Conservation (phyloP, 768 basidiomycete genomes). For the Lentinula boryana region DNA sequence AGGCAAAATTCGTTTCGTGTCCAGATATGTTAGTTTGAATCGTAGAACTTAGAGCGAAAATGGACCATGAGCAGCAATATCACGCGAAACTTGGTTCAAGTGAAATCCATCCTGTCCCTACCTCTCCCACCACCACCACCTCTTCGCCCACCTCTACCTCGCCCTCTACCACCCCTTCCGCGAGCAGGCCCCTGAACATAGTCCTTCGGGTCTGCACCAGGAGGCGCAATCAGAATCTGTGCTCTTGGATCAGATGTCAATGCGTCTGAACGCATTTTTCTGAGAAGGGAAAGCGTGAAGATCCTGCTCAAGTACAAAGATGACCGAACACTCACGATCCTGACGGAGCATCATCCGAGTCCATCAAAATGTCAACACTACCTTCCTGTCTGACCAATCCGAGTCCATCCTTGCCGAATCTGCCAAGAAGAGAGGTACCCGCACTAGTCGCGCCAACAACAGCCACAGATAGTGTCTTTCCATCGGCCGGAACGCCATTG, state of each 20-base stretch:
- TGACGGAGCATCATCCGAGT: constrained; percentile 28
- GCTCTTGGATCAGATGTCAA: constrained; percentile 65
- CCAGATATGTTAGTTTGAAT: too few relatives aligned
- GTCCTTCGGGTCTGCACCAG: constrained; percentile 52
- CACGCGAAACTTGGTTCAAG: not conserved
- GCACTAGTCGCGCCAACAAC: constrained; percentile 52
- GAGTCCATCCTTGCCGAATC: constrained; percentile 51
- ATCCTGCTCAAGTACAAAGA: not conserved
- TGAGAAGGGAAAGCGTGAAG: constrained; percentile 20
- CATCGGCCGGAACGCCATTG: constrained; percentile 78
- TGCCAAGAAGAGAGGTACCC: constrained; percentile 46
- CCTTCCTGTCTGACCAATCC: constrained; percentile 48
- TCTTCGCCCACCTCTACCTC: constrained; percentile 29
- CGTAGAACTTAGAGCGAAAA: too few relatives aligned
- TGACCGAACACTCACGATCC: constrained; percentile 46
- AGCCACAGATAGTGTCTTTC: constrained; percentile 60
- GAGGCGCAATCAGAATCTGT: constrained; percentile 60
- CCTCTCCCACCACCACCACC: constrained; percentile 30
- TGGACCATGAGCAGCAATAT: too few relatives aligned
- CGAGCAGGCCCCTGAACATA: constrained; percentile 31
- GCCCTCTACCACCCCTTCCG: constrained; percentile 19
- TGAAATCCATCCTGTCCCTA: constrained; percentile 19
- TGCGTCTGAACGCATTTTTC: constrained; percentile 84
- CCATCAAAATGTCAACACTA: constrained; percentile 59
- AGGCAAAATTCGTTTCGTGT: too few relatives aligned